Conservation (phyloP, 2,329 filamentous ascomycete genomes). For the Colletotrichum aenigma region DNA sequence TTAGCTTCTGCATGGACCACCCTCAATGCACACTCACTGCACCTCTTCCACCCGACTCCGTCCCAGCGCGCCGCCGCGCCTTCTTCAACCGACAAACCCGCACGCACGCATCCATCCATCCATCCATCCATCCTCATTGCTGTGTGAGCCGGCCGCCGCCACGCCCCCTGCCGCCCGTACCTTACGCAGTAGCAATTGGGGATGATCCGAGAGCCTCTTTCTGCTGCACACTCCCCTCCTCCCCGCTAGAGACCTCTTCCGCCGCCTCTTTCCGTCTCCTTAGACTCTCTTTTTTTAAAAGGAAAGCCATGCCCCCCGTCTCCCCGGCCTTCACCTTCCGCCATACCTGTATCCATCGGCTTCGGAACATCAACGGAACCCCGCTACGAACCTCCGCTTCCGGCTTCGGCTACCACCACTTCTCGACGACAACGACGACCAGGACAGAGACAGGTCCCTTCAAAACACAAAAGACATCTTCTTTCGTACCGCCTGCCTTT, state of each 20-base stretch:
- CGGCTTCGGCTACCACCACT: background rate
- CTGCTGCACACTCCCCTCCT: background rate
- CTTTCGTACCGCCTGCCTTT: background rate
- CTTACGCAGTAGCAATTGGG: background rate
- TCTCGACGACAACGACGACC: background rate
- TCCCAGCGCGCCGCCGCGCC: background rate
- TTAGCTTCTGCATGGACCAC: background rate
- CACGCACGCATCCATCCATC: background rate
- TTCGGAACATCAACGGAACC: background rate
- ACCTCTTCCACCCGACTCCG: background rate
- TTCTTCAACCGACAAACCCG: background rate
- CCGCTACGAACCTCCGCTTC: background rate
- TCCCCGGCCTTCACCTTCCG: background rate
- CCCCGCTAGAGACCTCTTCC: background rate
- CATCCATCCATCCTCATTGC: background rate
- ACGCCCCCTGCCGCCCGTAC: background rate
- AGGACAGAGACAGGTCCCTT: background rate
- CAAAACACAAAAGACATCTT: background rate
- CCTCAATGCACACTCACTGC: background rate
- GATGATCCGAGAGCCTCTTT: background rate
- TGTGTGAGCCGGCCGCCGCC: background rate
- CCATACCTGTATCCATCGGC: background rate
- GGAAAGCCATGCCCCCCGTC: background rate
- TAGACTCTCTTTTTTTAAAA: background rate
- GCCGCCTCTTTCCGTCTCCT: background rate